Base-by-base conservation (phyloP, 805 yeast genomes). In the Cyberlindnera japonica region DNA sequence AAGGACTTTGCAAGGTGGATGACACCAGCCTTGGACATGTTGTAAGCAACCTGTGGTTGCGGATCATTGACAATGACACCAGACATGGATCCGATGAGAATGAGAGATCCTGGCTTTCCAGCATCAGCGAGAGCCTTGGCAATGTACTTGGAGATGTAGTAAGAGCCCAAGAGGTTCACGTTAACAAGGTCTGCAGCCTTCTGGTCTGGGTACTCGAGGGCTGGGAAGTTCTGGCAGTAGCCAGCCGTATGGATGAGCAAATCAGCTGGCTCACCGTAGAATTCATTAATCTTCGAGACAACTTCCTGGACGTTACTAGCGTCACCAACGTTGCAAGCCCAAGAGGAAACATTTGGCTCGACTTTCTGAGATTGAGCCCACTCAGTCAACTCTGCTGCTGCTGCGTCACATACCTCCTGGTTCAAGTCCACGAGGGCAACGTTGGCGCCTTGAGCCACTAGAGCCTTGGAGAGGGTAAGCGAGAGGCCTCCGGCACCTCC, bases 11-110 rank as follows among this genome's bases (percentile, higher is more conserved):
- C 84, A 72, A 84, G 68, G 64, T 84, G 93, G 54, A 83, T 83
- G 31, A 83, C 91, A 59, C 90, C 93, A 14, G 93, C 93, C 68
- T 84, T 84, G 53, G 91, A 73, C 84, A 82, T 80, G 71, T 84
- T 84, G 73, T 84, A 84, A 52, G 84, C 84, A 48, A 78, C 73
- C 63, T 82, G 89, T 16, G 86, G 86, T 61, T 82, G 89, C 25
- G 90, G 90, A 59, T 78, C 82, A 62, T 82, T 82, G 47, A 81
- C 88, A 52, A 82, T 79, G 44, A 80, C 72, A 40, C 88, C 90
- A 7, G 85, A 78, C 89, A 82, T 82, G 44, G 87, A 81, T n/a
- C 85, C 89, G 50, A 82, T 73, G 63, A 82, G 68, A 43, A 81
- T 79, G 47, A 77, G 71, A 6, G 87, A 79, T 24, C 83, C 86